phyloP scores from a whole-genome alignment of 2,329 filamentous ascomycete species.

The Calonectria multiphialidica region DNA sequence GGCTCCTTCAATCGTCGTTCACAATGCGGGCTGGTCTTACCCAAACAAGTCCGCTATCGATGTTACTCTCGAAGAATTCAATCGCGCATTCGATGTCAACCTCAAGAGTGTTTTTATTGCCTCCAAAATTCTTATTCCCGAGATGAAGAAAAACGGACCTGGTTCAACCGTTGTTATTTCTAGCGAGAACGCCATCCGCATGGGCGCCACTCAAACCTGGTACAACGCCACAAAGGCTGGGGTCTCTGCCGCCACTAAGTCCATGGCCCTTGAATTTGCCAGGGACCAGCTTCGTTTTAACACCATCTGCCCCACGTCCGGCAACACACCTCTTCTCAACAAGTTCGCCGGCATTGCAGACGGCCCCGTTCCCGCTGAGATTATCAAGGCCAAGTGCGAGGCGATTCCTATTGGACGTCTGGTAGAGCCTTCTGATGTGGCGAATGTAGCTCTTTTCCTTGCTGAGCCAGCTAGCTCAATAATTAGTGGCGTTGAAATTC shows the following conservation, averaged over 20 bases:
- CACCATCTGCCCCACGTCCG: slow-evolving; percentile 25
- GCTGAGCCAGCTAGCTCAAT: slow-evolving; percentile 34
- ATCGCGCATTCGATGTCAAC: slow-evolving; percentile 24
- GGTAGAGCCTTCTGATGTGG: slow-evolving; percentile 34
- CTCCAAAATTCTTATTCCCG: slow-evolving; percentile 27
- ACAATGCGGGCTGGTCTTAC: slow-evolving; percentile 29
- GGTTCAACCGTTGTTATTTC: slow-evolving; percentile 29
- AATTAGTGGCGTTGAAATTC: slow-evolving; percentile 32
- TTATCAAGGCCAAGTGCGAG: slow-evolving; percentile 34
- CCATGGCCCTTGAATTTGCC: slow-evolving; percentile 29
- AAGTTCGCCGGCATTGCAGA: slow-evolving; percentile 33
- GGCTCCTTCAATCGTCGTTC: slow-evolving; percentile 25
- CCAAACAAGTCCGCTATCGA: slow-evolving; percentile 27
- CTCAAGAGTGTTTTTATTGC: slow-evolving; percentile 27
- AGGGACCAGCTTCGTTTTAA: slow-evolving; percentile 30
- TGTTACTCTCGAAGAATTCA: slow-evolving; percentile 25
- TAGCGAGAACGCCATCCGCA: slow-evolving; percentile 28
- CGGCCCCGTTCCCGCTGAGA: slow-evolving; percentile 29
- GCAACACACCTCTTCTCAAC: slow-evolving; percentile 25
- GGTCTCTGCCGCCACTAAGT: slow-evolving; percentile 28
- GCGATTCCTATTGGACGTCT: slow-evolving; percentile 36
- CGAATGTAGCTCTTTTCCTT: slow-evolving; percentile 35
- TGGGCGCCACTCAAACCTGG: slow-evolving; percentile 25
- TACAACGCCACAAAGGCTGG: slow-evolving; percentile 30
- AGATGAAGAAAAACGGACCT: slow-evolving; percentile 32